These are phyloP conservation scores for Rhododendron kiyosumense DNA, from an alignment of 148 eudicot species.

Conservation along the genomic window DNA sequence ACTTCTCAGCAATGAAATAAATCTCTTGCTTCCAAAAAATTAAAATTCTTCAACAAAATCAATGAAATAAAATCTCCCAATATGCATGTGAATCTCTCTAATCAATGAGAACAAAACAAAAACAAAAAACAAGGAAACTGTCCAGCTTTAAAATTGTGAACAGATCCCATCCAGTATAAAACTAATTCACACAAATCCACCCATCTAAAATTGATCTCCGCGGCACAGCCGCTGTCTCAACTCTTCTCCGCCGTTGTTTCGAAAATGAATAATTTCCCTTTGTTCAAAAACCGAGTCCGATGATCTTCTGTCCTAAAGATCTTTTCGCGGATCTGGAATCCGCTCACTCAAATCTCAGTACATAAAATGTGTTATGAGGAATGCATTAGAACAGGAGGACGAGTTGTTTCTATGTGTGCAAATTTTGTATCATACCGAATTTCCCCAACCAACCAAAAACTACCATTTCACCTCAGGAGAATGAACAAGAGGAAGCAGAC, in stretches of 20 bases:
- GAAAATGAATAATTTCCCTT: background rate
- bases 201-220: background rate
- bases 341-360: background rate
- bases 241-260: background rate
- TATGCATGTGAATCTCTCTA: background rate
- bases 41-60: too few relatives aligned
- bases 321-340: too few relatives aligned
- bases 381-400: background rate
- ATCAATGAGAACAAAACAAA: background rate
- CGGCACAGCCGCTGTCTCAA: background rate
- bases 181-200: background rate
- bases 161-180: background rate
- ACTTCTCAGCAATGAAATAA: background rate
- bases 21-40: background rate
- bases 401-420: background rate
- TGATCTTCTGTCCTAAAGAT: background rate
- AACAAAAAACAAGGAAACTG: background rate
- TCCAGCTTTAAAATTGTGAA: constrained; percentile 13
- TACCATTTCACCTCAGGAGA: constrained; percentile 11
- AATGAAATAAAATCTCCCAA: background rate
- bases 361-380: background rate
- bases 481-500: constrained; percentile 37
- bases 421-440: background rate
- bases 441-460: background rate
- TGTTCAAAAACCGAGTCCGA: background rate